Percentiles rank a stretch among this genome's conserved stretches.
Conservation (phyloP, 2,329 filamentous ascomycete species). For the Achaetomium macrosporum region DNA sequence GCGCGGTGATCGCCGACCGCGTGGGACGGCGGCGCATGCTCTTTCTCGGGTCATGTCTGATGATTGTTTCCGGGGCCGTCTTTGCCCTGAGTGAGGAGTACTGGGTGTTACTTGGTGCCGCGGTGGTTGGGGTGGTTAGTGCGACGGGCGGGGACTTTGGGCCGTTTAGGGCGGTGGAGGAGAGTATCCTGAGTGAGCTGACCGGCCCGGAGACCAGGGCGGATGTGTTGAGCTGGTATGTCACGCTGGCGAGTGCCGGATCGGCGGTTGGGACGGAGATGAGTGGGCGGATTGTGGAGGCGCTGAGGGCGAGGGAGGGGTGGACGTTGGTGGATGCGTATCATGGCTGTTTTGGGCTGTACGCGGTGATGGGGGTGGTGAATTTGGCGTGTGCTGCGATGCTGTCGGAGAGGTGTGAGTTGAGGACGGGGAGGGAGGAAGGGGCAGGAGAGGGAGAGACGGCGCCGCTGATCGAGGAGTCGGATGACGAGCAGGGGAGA, state of each 20-base stretch:
- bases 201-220: constrained; percentile 48
- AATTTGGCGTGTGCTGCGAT: constrained; percentile 43
- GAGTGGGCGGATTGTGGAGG: constrained; percentile 46
- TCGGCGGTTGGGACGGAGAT: constrained; percentile 48
- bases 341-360: constrained; percentile 54
- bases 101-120: constrained; percentile 53
- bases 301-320: constrained; percentile 37
- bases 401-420: constrained; percentile 47
- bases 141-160: constrained; percentile 61
- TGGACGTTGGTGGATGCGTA: constrained; percentile 49
- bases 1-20: constrained; percentile 54
- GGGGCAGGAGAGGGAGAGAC: constrained; percentile 12
- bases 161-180: constrained; percentile 61
- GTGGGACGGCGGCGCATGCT: constrained; percentile 52
- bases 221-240: constrained; percentile 64
- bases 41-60: constrained; percentile 47
- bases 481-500: neutral
- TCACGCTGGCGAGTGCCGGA: constrained; percentile 51
- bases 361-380: constrained; percentile 48
- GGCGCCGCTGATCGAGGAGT: neutral
- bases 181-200: constrained; percentile 57
- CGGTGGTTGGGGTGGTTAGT: constrained; percentile 56
- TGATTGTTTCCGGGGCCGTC: constrained; percentile 49
- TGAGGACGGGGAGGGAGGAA: constrained; percentile 28
- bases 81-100: constrained; percentile 52